phyloP scores from a whole-genome alignment of 257 asterid species.

The Solanum virginianum region DNA sequence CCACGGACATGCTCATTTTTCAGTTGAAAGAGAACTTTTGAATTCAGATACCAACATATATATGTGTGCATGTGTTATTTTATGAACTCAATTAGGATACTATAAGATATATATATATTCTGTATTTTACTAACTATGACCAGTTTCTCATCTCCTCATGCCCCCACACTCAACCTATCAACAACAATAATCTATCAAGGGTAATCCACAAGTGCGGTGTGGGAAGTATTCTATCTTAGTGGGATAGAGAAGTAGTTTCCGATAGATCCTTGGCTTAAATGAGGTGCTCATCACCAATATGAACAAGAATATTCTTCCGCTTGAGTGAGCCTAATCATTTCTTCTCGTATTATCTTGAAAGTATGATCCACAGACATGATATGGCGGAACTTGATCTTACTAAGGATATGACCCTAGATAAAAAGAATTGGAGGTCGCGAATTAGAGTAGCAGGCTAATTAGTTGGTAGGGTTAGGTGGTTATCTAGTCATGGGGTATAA shows the following conservation, averaged over 20 bases:
- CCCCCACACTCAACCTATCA: not conserved
- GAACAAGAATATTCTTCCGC: not conserved
- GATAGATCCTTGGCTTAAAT: not conserved
- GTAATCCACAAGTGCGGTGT: not conserved
- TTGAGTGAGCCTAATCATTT: not conserved
- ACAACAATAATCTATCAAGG: not conserved
- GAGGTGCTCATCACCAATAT: not conserved
- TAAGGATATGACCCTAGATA: too few species aligned
- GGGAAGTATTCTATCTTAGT: not conserved
- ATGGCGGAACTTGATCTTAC: too few species aligned
- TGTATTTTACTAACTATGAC: not conserved
- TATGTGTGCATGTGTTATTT: not conserved
- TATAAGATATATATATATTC: not conserved
- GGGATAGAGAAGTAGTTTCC: not conserved
- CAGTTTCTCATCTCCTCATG: not conserved
- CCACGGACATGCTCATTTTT: not conserved
- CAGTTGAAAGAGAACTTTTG: not conserved
- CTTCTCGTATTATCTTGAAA: not conserved
- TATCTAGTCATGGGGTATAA: too few species aligned
- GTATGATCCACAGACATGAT: not conserved
- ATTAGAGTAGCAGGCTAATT: too few species aligned
- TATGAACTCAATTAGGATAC: not conserved
- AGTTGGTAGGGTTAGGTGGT: too few species aligned
- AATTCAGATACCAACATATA: not conserved
- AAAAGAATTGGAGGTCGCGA: too few species aligned